A percentile compares a stretch with the other conserved stretches of the same genome.
phyloP scores from a whole-genome alignment of 768 basidiomycete genomes.

The Leccinum boreale region DNA sequence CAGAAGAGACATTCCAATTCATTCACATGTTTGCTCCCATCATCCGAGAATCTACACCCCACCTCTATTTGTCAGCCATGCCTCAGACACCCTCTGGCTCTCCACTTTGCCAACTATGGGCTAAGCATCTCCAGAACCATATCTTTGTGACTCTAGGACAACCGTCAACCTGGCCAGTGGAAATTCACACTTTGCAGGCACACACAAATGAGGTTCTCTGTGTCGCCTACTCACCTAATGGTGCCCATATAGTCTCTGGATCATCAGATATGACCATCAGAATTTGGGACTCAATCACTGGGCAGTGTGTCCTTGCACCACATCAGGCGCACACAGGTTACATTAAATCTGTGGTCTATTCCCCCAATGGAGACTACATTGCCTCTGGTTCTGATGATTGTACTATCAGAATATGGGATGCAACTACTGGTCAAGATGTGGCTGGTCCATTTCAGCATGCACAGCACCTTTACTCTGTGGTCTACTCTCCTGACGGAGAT shows the following conservation, averaged over 20 bases:
- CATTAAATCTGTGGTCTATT: constrained; percentile 12
- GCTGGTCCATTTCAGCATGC: constrained; percentile 13
- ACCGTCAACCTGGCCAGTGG: constrained; percentile 14
- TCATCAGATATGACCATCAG: constrained; percentile 20
- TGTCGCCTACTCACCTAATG: constrained; percentile 24
- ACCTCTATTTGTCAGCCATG: constrained; percentile 40
- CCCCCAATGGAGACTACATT: constrained; percentile 25
- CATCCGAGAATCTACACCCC: constrained; percentile 33
- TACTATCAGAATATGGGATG: constrained; percentile 23
- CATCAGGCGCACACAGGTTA: neutral
- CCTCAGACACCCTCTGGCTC: constrained; percentile 31
- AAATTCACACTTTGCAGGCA: constrained; percentile 12
- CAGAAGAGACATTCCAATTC: constrained; percentile 29
- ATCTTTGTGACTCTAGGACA: constrained; percentile 10
- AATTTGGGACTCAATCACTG: constrained; percentile 18
- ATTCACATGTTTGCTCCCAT: constrained; percentile 27
- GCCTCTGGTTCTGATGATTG: constrained; percentile 11
- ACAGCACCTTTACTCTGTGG: neutral
- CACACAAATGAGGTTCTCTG: constrained; percentile 10
- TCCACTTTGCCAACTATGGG: constrained; percentile 23
- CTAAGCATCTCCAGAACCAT: constrained; percentile 14
- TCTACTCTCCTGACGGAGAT: constrained; percentile 19
- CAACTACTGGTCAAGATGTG: constrained; percentile 9
- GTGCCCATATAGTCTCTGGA: constrained; percentile 25
- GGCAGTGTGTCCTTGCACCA: constrained; percentile 9